phyloP scores from a whole-genome alignment of 2,329 filamentous ascomycete species.

The Cytospora leucostoma region DNA sequence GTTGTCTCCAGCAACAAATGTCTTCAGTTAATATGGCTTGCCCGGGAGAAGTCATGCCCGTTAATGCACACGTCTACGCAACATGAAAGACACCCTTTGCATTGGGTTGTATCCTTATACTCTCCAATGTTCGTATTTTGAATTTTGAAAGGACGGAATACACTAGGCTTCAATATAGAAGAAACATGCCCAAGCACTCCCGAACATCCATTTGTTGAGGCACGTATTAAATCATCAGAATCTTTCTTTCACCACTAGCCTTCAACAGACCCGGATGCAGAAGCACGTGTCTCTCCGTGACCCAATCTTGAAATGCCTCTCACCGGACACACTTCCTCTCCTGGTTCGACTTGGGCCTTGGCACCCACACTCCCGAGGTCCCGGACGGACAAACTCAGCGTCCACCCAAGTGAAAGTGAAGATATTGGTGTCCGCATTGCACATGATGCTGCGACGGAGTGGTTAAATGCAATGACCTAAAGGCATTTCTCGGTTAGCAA shows the following conservation, averaged over 20 bases:
- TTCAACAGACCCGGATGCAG: conserved; percentile 4
- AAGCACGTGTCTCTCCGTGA: conserved; percentile 5
- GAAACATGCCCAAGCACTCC: conserved; percentile 9
- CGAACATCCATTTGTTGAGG: neutral
- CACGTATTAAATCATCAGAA: neutral
- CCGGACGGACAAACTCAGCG: conserved; percentile 1
- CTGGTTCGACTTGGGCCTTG: conserved; percentile 5
- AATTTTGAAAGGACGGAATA: conserved; percentile 3
- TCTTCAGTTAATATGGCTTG: no score
- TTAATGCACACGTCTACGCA: no score
- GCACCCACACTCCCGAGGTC: conserved; percentile 3
- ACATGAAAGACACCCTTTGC: no score
- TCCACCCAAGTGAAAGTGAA: no score
- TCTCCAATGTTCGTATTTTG: neutral
- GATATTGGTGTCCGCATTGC: no score
- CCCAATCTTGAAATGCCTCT: conserved; percentile 7
- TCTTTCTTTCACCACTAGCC: conserved; percentile 7
- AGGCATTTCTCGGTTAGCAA: no score
- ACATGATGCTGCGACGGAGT: no score
- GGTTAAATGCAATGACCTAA: no score
- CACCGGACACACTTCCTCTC: conserved; percentile 9
- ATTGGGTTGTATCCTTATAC: neutral
- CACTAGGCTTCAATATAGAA: neutral
- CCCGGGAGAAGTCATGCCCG: no score
- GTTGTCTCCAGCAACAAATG: no score